Percentiles rank a stretch among this genome's conserved stretches.
These are phyloP conservation scores for Botryosphaeria dothidea DNA, from an alignment of 2,329 filamentous ascomycete genomes.

Conservation along the genomic window DNA sequence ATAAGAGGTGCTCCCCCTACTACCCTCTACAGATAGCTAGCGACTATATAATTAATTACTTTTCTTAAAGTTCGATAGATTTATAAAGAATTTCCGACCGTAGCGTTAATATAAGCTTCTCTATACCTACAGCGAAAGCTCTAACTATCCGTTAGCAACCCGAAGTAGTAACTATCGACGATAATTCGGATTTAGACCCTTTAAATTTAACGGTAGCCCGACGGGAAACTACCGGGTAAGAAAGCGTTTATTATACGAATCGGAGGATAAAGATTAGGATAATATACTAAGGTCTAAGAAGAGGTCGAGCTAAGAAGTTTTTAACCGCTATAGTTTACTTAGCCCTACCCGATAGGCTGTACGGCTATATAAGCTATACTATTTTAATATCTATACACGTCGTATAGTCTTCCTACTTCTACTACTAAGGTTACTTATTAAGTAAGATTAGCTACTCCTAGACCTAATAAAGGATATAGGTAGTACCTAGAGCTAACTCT, in stretches of 20 bases:
- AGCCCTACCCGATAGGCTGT: background rate
- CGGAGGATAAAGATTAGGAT: background rate
- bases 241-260: background rate
- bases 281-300: background rate
- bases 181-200: too few species aligned
- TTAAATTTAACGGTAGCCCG: background rate
- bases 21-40: too few species aligned
- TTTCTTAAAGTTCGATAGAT: background rate
- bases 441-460: conserved; percentile 80
- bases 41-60: too few species aligned
- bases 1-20: too few species aligned
- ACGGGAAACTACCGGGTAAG: background rate
- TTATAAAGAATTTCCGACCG: background rate
- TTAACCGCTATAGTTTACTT: background rate
- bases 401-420: conserved; percentile 60
- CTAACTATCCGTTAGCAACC: too few species aligned
- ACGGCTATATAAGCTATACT: conserved; percentile 26
- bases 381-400: conserved; percentile 59
- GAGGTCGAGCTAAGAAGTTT: background rate
- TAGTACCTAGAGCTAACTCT: conserved; percentile 61
- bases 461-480: conserved; percentile 89
- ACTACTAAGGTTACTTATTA: conserved; percentile 42
- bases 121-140: too few species aligned
- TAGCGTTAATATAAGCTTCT: too few species aligned
- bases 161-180: too few species aligned